Conservation (phyloP, 2,329 filamentous ascomycete species). For the Dissoconium aciculare region DNA sequence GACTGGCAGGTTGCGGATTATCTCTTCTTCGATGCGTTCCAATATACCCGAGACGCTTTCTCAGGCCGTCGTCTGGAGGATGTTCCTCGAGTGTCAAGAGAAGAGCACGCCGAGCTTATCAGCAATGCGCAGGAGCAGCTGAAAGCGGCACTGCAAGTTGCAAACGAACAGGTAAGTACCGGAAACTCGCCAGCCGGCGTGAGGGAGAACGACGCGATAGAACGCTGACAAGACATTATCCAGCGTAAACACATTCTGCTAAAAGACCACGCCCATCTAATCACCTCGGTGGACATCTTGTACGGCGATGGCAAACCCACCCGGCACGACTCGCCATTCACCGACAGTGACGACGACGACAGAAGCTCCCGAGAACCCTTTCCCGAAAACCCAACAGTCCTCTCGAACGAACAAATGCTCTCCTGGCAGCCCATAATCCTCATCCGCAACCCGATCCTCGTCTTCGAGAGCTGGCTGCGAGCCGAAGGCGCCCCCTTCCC, state of each 20-base stretch:
- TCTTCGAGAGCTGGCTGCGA: slow-evolving; percentile 6
- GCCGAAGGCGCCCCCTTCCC: slow-evolving; percentile 4
- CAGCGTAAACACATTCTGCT: slow-evolving; percentile 4
- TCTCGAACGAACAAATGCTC: slow-evolving; percentile 4
- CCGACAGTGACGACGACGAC: not conserved
- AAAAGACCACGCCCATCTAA: slow-evolving; percentile 3
- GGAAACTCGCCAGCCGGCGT: no score
- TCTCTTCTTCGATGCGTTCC: slow-evolving; percentile 5
- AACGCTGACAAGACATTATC: no score
- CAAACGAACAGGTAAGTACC: slow-evolving; percentile 1
- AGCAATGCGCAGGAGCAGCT: not conserved
- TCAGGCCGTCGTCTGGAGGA: not conserved
- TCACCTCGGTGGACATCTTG: slow-evolving; percentile 1
- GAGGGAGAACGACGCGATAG: no score
- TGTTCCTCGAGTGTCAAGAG: not conserved
- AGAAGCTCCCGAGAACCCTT: not conserved
- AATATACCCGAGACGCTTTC: slow-evolving; percentile 3
- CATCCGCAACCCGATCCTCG: slow-evolving; percentile 4
- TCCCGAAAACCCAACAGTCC: slow-evolving; percentile 2
- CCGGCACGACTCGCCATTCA: not conserved
- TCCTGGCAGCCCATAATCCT: slow-evolving; percentile 6
- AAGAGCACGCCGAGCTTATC: slow-evolving; percentile 1
- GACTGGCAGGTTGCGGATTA: slow-evolving; percentile 4
- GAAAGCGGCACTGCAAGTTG: not conserved
- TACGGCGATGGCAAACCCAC: slow-evolving; percentile 1